Conservation (phyloP, 2,329 filamentous ascomycete species). For the Trichophyton equinum region DNA sequence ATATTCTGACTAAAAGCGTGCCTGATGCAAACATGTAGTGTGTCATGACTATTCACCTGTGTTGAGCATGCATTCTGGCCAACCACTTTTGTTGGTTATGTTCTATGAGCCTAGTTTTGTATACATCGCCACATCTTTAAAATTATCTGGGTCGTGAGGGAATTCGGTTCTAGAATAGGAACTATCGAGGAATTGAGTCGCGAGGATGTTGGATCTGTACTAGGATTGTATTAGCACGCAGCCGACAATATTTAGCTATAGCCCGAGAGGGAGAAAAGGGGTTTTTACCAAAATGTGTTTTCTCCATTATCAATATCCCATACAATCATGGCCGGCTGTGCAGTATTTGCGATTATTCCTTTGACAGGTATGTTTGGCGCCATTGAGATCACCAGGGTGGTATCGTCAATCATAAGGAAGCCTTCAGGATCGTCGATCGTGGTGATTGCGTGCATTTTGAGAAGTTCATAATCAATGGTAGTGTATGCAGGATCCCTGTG, state of each 20-base stretch:
- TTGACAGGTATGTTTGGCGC: constrained; percentile 24
- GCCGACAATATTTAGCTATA: neutral
- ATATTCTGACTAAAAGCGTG: too few species aligned
- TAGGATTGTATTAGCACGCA: neutral
- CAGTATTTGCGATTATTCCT: constrained; percentile 28
- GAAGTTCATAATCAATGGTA: constrained; percentile 12
- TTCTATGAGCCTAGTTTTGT: neutral
- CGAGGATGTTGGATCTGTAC: neutral
- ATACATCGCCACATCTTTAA: neutral
- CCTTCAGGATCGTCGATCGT: constrained; percentile 21
- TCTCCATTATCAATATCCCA: constrained; percentile 14
- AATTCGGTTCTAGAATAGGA: neutral
- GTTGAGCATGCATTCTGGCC: too few species aligned
- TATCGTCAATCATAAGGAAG: constrained; percentile 27
- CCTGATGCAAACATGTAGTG: too few species aligned
- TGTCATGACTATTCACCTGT: too few species aligned
- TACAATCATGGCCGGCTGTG: constrained; percentile 23
- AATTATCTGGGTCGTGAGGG: neutral
- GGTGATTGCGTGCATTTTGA: constrained; percentile 14
- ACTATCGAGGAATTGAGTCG: neutral
- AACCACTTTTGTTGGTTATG: neutral
- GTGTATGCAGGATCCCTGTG: constrained; percentile 21
- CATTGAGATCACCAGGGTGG: constrained; percentile 27
- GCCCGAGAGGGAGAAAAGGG: neutral
- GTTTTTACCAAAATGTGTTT: neutral